Evolutionary conservation across 345 rosid genomes (phyloP), one percentile per base, ranked within the genome.

Genomic region (Lepidium sativum): DNA sequence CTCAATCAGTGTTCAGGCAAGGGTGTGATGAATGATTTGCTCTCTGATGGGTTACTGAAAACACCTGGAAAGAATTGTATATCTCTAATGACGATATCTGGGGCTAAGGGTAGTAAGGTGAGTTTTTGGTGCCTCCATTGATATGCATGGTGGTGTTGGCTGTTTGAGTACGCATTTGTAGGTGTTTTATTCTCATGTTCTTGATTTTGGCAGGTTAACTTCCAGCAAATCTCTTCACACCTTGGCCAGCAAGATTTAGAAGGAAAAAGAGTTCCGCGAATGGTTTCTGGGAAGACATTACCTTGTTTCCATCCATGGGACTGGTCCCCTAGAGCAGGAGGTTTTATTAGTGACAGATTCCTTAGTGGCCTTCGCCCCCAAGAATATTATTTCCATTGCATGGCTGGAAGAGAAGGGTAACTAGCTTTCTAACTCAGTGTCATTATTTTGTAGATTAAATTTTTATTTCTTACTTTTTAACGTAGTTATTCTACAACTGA

Each of bases 391-490:
- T 94, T 90, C 73, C 99, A 94, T 73, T 94, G 99, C 81, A 94
- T 94, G 99, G 96, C 99, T 72, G 99, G 99, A 51, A 90, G 97
- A 68, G 97, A 94, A 79, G 99, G 99, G 99, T 94, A 84, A 80
- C 44, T 41, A 38, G n/a, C 47, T 61, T 55, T 39, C 27, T 34
- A 27, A 27, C 14, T 18, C 0, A 13, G 6, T 41, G 13, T 60
- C 51, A n/a, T 53, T 11, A 17, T 32, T 61, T 50, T 15, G 20
- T 47, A 33, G 35, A 31, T 4, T 10, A n/a, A 54, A 42, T 9
- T 1, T 14, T 8, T 44, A 20, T 31, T 32, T 17, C 52, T 34
- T 67, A 43, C 39, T 9, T 27, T 15, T 31, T n/a, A 43, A 6
- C 20, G n/a, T 52, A 43, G 10, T 38, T 15, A 3, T n/a, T 32